These are phyloP conservation scores for Balamuthia mandrillaris DNA, from an alignment of 208 protist species.

Conservation along the genomic window DNA sequence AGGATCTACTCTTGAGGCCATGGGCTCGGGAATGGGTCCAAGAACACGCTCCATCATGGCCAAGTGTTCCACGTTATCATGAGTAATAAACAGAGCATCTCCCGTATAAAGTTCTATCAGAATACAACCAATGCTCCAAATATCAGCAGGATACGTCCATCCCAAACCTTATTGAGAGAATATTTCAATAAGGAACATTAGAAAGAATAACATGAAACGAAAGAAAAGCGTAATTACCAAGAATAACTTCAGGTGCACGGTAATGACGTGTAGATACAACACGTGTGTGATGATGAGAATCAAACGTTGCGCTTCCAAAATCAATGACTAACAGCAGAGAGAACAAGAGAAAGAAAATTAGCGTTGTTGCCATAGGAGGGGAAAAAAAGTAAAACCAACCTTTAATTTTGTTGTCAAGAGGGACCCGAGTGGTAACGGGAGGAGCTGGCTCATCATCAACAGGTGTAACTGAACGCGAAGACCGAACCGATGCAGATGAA, in stretches of 20 bases:
- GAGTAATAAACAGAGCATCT: slow-evolving; percentile 72
- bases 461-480: too few relatives aligned
- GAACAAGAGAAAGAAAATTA: too few relatives aligned
- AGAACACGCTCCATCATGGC: slow-evolving; percentile 74
- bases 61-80: slow-evolving; percentile 74
- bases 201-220: background rate
- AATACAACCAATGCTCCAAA: slow-evolving; percentile 81
- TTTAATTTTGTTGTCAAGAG: background rate
- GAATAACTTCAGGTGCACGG: slow-evolving; percentile 79
- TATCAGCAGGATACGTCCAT: slow-evolving; percentile 74
- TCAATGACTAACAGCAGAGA: too few relatives aligned
- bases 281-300: slow-evolving; percentile 64
- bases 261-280: slow-evolving; percentile 79
- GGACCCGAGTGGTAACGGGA: background rate
- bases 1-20: slow-evolving; percentile 34
- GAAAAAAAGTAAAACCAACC: too few relatives aligned
- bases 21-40: slow-evolving; percentile 56
- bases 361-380: too few relatives aligned
- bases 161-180: slow-evolving; percentile 37
- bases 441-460: too few relatives aligned
- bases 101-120: slow-evolving; percentile 76
- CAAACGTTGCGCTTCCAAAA: slow-evolving; percentile 75
- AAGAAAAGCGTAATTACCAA: slow-evolving; percentile 53
- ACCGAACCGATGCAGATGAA: too few relatives aligned
- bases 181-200: background rate